These are phyloP conservation scores for Pseudogymnoascus sp. DNA, from an alignment of 2,329 filamentous ascomycete species.

Conservation along the genomic window DNA sequence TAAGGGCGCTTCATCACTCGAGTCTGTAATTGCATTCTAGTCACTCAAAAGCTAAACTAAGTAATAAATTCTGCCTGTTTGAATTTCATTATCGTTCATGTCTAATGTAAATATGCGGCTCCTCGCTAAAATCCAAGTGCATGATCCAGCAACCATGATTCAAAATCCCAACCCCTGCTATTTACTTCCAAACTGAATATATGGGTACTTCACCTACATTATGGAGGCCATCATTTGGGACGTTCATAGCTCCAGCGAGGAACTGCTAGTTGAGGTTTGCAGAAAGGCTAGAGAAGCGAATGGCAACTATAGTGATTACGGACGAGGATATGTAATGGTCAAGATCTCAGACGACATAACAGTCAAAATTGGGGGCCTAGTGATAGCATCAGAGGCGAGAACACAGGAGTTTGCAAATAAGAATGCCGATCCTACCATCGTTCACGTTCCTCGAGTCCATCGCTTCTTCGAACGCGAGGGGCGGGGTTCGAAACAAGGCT, in stretches of 20 bases:
- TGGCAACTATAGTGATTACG: slow-evolving; percentile 4
- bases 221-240: no score
- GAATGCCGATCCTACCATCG: slow-evolving; percentile 15
- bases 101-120: no score
- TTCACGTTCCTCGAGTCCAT: slow-evolving; percentile 19
- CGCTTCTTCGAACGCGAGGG: slow-evolving; percentile 15
- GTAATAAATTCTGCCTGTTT: neutral
- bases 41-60: neutral
- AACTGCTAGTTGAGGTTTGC: slow-evolving; percentile 12
- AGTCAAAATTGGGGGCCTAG: slow-evolving; percentile 17
- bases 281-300: slow-evolving; percentile 9
- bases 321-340: slow-evolving; percentile 9
- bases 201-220: no score
- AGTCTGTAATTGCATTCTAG: neutral
- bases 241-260: neutral
- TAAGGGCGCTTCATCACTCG: neutral
- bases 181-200: no score
- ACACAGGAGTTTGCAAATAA: slow-evolving; percentile 18
- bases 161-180: no score
- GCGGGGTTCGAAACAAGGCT: slow-evolving; percentile 12
- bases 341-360: slow-evolving; percentile 14
- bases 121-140: no score
- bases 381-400: slow-evolving; percentile 17
- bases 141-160: no score
- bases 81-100: no score